These are phyloP conservation scores for Lachancea dasiensis DNA, from an alignment of 805 yeast species.

Conservation along the genomic window DNA sequence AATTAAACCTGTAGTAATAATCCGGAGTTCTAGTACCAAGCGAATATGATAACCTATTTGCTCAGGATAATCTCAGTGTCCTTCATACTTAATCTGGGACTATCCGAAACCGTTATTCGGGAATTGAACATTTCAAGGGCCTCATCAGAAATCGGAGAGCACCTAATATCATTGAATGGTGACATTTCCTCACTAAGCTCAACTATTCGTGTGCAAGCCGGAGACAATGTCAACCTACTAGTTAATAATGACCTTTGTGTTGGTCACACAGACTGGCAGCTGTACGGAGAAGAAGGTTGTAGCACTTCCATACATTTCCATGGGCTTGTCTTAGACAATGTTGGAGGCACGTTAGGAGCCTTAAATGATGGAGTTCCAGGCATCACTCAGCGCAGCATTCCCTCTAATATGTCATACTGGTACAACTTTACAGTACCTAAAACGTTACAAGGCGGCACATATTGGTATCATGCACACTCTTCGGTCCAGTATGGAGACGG, in stretches of 20 bases:
- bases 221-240: slow-evolving; percentile 19
- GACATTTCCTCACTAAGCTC: slow-evolving; percentile 21
- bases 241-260: slow-evolving; percentile 19
- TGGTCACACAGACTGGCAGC: background rate
- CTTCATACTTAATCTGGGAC: background rate
- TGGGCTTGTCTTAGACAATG: slow-evolving; percentile 43
- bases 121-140: slow-evolving; percentile 15
- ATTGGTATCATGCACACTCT: slow-evolving; percentile 54
- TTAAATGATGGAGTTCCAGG: slow-evolving; percentile 36
- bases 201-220: slow-evolving; percentile 17
- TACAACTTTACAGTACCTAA: slow-evolving; percentile 41
- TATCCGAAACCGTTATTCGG: slow-evolving; percentile 9
- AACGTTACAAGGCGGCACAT: slow-evolving; percentile 41
- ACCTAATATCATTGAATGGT: slow-evolving; percentile 22
- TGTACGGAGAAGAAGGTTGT: slow-evolving; percentile 5
- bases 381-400: slow-evolving; percentile 65
- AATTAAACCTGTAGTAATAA: too few species aligned
- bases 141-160: slow-evolving; percentile 10
- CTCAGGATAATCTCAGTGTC: background rate
- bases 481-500: slow-evolving; percentile 49
- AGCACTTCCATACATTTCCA: slow-evolving; percentile 46
- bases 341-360: slow-evolving; percentile 41
- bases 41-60: background rate
- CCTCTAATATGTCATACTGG: slow-evolving; percentile 53
- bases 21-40: too few species aligned